These are phyloP conservation scores for Chionographis japonica DNA, from an alignment of 106 monocot genomes.

Conservation along the genomic window DNA sequence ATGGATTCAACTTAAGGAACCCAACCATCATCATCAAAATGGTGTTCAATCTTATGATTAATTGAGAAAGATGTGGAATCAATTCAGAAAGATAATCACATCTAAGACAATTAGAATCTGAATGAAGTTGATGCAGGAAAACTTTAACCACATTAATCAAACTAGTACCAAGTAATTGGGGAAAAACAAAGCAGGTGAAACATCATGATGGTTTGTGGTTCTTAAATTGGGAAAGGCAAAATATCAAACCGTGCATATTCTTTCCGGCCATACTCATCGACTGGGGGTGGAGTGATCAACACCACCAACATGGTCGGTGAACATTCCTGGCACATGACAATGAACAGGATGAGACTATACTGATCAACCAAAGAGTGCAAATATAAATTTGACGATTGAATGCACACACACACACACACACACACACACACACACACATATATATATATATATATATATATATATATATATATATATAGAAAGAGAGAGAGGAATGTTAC, in stretches of 20 bases:
- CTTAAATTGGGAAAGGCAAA: not conserved
- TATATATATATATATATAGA: not conserved
- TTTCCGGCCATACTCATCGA: conserved; percentile 87
- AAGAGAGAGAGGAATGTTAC: too few species aligned
- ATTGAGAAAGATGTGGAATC: too few species aligned
- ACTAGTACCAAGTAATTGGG: not conserved
- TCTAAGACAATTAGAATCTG: too few species aligned
- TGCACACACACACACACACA: not conserved
- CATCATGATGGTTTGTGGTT: not conserved
- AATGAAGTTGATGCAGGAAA: too few species aligned
- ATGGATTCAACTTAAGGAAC: too few species aligned
- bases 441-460: not conserved
- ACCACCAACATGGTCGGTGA: conserved; percentile 59
- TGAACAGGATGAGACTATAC: not conserved
- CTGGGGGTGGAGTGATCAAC: conserved; percentile 86
- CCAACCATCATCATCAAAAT: too few species aligned
- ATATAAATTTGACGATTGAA: not conserved
- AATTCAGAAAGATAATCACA: too few species aligned
- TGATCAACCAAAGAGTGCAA: not conserved
- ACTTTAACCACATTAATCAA: not conserved
- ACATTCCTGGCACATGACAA: conserved; percentile 43
- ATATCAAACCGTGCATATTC: conserved; percentile 66
- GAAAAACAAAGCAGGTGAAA: not conserved
- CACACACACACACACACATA: not conserved
- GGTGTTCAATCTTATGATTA: too few species aligned